Evolutionary conservation across 2,329 filamentous ascomycete genomes (phyloP).

Genomic region (Cordyceps cateniannulata): DNA sequence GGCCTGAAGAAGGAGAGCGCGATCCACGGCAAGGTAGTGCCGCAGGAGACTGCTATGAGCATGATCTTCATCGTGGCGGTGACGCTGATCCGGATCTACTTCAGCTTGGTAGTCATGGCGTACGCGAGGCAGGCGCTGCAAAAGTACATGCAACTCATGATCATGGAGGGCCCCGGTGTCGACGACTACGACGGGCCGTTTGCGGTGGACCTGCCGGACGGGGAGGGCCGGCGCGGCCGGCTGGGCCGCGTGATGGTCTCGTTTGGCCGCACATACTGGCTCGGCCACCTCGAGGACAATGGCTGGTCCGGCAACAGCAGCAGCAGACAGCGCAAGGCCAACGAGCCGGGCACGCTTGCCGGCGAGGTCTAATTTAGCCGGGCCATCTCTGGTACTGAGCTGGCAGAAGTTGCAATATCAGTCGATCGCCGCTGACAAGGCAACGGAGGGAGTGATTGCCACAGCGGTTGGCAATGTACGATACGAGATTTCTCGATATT

Average conservation of each 20-base stretch:
- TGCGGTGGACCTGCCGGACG: slow-evolving; percentile 60
- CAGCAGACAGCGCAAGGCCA: slow-evolving; percentile 50
- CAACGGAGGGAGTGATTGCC: neutral
- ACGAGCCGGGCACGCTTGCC: slow-evolving; percentile 24
- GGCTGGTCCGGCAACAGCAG: slow-evolving; percentile 60
- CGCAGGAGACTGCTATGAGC: slow-evolving; percentile 63
- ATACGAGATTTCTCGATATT: neutral
- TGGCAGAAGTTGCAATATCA: no score
- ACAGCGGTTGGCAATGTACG: neutral
- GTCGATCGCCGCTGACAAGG: neutral
- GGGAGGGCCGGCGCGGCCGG: slow-evolving; percentile 71
- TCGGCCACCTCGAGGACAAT: slow-evolving; percentile 59
- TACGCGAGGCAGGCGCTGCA: slow-evolving; percentile 73
- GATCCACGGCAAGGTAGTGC: slow-evolving; percentile 29
- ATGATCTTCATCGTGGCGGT: slow-evolving; percentile 69
- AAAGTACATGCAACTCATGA: slow-evolving; percentile 46
- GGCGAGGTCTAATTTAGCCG: slow-evolving; percentile 22
- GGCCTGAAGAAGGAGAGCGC: slow-evolving; percentile 27
- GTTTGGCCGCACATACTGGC: slow-evolving; percentile 72
- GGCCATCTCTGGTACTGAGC: neutral
- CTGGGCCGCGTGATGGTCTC: slow-evolving; percentile 74
- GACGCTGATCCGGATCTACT: slow-evolving; percentile 74
- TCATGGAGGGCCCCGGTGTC: slow-evolving; percentile 41
- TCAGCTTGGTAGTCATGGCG: slow-evolving; percentile 74
- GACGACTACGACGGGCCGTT: slow-evolving; percentile 60